Percentiles rank a stretch among this genome's conserved stretches.
Conservation (phyloP, 148 eudicot species). For the Vaccinium macrocarpon region DNA sequence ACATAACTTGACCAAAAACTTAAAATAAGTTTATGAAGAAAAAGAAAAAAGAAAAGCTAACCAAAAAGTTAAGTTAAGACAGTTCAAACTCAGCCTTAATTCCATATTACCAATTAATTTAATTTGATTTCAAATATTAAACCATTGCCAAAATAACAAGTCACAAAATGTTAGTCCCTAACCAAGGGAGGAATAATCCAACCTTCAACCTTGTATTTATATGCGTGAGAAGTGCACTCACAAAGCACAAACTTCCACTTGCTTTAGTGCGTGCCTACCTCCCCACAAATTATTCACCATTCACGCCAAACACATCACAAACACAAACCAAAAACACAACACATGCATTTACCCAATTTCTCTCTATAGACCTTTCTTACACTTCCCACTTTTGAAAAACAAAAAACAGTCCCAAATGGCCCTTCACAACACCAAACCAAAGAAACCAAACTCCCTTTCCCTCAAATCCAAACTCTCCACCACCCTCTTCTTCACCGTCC, state of each 20-base stretch:
- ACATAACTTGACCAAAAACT: not conserved
- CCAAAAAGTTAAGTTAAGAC: not conserved
- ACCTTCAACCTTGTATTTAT: not conserved
- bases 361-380: conserved; percentile 13
- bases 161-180: conserved; percentile 20
- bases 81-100: not conserved
- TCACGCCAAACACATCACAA: conserved; percentile 41
- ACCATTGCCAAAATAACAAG: conserved; percentile 10
- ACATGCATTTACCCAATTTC: not conserved
- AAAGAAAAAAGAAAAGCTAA: not conserved
- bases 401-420: conserved; percentile 31
- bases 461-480: conserved; percentile 51
- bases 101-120: too few relatives aligned
- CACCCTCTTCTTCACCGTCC: conserved; percentile 53
- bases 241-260: conserved; percentile 11
- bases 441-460: conserved; percentile 33
- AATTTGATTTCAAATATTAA: not conserved
- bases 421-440: conserved; percentile 37
- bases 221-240: conserved; percentile 42
- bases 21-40: not conserved
- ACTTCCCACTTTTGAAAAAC: not conserved
- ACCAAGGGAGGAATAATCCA: not conserved
- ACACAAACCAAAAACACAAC: conserved; percentile 4
- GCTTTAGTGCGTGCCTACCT: too few relatives aligned
- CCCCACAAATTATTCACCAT: conserved; percentile 32